A percentile compares a stretch with the other conserved stretches of the same genome.
These are phyloP conservation scores for Diddensiella transvaalensis DNA, from an alignment of 805 yeast genomes.

Conservation along the genomic window DNA sequence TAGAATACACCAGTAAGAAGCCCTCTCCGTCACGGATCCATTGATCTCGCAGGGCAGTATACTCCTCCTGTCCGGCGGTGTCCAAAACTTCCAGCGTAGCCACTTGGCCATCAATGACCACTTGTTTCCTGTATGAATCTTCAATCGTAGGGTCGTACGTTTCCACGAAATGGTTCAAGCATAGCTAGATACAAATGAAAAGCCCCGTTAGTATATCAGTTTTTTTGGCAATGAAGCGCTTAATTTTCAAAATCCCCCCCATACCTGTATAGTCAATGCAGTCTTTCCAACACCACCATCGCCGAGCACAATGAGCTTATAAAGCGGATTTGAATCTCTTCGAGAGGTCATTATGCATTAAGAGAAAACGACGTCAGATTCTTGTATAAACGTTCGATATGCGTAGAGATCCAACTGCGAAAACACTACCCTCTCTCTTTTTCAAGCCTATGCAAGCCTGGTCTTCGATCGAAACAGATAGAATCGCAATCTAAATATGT, in stretches of 20 bases:
- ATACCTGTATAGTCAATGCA: conserved; percentile 80
- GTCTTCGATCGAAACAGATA: too few relatives aligned
- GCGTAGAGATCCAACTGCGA: too few relatives aligned
- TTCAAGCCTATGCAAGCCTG: too few relatives aligned
- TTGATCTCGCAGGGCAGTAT: conserved; percentile 69
- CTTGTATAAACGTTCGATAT: too few relatives aligned
- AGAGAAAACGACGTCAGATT: too few relatives aligned
- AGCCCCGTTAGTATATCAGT: too few relatives aligned
- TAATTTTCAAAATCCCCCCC: conserved; percentile 2
- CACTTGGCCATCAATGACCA: conserved; percentile 73
- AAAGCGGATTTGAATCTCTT: conserved; percentile 37
- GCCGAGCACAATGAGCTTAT: conserved; percentile 91
- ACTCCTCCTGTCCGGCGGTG: conserved; percentile 91
- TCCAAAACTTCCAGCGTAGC: conserved; percentile 81
- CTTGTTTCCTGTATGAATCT: conserved; percentile 63
- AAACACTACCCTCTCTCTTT: too few relatives aligned
- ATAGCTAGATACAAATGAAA: conserved; percentile 20
- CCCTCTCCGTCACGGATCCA: conserved; percentile 96
- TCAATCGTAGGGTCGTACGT: conserved; percentile 98
- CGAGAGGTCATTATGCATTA: conserved; percentile 14
- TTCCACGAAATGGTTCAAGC: conserved; percentile 89
- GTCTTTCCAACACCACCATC: conserved; percentile 99
- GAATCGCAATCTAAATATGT: too few relatives aligned
- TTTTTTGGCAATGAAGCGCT: too few relatives aligned
- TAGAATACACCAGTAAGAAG: conserved; percentile 80